Evolutionary conservation across 2,329 filamentous ascomycete species (phyloP).

Genomic region (Tolypocladium ophioglossoides): DNA sequence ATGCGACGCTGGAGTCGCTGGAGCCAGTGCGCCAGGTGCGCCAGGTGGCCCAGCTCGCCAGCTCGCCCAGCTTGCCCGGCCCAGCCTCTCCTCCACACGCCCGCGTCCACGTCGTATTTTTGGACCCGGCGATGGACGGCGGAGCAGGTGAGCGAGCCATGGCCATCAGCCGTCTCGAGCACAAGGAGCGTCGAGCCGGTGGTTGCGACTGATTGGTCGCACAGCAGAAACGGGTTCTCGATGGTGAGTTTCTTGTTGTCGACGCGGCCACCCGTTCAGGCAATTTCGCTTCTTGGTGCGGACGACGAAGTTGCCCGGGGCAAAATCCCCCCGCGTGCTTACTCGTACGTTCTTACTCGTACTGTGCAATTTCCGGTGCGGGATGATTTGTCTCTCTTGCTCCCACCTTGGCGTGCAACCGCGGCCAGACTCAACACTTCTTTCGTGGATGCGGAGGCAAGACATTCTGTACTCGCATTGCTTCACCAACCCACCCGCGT

Average conservation of each 20-base stretch:
- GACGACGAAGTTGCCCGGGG: too few species aligned
- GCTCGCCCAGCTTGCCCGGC: not conserved
- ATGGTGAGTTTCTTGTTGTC: not conserved
- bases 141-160: not conserved
- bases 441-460: not conserved
- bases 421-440: not conserved
- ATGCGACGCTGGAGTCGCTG: not conserved
- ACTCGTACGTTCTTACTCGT: too few species aligned
- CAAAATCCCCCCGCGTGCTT: not conserved
- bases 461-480: not conserved
- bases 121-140: not conserved
- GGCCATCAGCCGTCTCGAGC: not conserved
- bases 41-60: too few species aligned
- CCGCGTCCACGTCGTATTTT: not conserved
- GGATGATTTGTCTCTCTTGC: too few species aligned
- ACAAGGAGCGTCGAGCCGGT: too few species aligned
- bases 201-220: not conserved
- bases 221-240: not conserved
- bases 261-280: too few species aligned
- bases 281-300: too few species aligned
- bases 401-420: too few species aligned
- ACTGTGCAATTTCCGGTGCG: not conserved
- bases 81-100: not conserved
- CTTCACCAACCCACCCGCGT: not conserved
- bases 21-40: too few species aligned